Evolutionary conservation across 176 grass and related monocot species (phyloP).

Genomic region (Poa annua): DNA sequence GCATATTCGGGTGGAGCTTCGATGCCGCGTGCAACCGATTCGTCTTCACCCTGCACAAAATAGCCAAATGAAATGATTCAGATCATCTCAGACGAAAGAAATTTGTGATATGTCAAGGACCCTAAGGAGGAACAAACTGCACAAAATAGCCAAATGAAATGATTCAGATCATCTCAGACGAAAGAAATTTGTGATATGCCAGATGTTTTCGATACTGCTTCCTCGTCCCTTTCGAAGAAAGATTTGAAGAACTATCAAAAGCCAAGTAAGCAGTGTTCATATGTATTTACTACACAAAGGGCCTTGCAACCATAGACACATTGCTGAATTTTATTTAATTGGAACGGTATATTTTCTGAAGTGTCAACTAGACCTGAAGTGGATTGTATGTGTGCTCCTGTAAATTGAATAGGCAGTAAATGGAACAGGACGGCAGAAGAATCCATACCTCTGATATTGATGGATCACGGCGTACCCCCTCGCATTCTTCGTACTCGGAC

Average conservation of each 20-base stretch:
- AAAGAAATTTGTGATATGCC: background rate
- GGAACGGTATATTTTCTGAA: no score
- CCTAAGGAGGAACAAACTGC: background rate
- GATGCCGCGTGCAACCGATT: conserved; percentile 32
- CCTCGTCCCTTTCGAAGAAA: no score
- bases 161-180: conserved; percentile 22
- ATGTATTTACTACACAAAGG: background rate
- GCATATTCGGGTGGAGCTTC: conserved; percentile 42
- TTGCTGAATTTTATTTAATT: no score
- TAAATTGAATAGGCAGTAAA: background rate
- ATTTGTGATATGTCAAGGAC: background rate
- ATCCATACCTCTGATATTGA: conserved; percentile 52
- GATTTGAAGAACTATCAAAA: background rate
- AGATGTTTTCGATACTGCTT: no score
- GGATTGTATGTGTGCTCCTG: background rate
- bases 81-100: conserved; percentile 20
- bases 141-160: background rate
- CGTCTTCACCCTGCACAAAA: conserved; percentile 47
- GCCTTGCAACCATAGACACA: background rate
- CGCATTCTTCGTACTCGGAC: conserved; percentile 81
- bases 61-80: background rate
- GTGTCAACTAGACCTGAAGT: background rate
- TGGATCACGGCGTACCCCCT: conserved; percentile 39
- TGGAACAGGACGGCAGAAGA: background rate
- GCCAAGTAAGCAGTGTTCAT: background rate